Conservation (phyloP, 345 rosid species). For the Populus simonii region DNA sequence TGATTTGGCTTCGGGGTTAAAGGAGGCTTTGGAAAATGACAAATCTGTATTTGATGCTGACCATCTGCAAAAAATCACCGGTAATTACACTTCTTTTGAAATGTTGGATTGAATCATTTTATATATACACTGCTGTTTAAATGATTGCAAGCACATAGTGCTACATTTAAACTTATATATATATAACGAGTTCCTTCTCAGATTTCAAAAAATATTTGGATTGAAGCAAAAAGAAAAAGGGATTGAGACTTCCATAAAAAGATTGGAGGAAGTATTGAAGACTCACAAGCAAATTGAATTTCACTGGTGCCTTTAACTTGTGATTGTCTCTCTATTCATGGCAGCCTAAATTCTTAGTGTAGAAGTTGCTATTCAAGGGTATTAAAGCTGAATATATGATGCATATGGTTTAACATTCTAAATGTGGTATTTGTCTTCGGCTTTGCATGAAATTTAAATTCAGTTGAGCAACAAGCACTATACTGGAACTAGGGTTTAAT, state of each 20-base stretch:
- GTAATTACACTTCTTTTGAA: slow-evolving; percentile 21
- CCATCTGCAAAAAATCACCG: slow-evolving; percentile 61
- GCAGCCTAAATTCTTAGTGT: not conserved
- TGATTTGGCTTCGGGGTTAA: slow-evolving; percentile 61
- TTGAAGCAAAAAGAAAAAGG: too few species aligned
- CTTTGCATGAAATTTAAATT: not conserved
- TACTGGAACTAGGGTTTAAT: not conserved
- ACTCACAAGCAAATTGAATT: not conserved
- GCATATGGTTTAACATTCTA: not conserved
- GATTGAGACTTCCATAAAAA: too few species aligned
- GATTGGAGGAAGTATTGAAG: too few species aligned
- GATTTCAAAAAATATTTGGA: too few species aligned
- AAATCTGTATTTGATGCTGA: slow-evolving; percentile 68
- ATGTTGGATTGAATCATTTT: not conserved
- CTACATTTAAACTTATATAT: too few species aligned
- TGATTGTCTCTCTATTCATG: not conserved
- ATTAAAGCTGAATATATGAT: too few species aligned
- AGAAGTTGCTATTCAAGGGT: not conserved
- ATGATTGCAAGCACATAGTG: too few species aligned
- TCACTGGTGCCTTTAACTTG: not conserved
- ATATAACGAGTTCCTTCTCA: too few species aligned
- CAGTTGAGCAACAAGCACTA: not conserved
- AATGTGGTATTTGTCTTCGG: not conserved
- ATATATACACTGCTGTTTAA: too few species aligned
- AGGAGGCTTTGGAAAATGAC: slow-evolving; percentile 63